Percentiles rank a stretch among this genome's conserved stretches.
Conservation (phyloP, 2,329 filamentous ascomycete genomes). For the Alternaria consortialis region DNA sequence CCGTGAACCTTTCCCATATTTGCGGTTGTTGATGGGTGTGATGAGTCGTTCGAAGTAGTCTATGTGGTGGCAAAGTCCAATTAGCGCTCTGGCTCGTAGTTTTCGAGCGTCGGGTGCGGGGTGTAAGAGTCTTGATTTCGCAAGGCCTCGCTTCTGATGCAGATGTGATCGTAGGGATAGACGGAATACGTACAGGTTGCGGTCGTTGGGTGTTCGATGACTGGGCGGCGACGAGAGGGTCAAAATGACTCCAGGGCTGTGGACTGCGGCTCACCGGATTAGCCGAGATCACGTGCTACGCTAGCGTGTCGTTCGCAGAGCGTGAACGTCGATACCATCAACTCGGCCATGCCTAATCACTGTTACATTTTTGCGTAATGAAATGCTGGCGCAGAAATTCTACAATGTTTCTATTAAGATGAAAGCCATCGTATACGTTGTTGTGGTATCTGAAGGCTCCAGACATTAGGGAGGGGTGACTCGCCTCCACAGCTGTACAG, state of each 20-base stretch:
- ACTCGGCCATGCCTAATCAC: background rate
- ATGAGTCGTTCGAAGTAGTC: conserved; percentile 33
- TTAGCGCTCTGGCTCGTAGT: conserved; percentile 31
- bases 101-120: conserved; percentile 8
- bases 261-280: conserved; percentile 21
- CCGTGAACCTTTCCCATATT: conserved; percentile 94
- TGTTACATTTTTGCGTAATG: background rate
- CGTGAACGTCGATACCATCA: background rate
- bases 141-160: conserved; percentile 9
- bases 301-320: background rate
- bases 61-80: conserved; percentile 45
- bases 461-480: no score
- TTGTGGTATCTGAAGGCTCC: background rate
- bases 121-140: conserved; percentile 12
- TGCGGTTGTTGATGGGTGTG: conserved; percentile 55
- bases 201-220: conserved; percentile 45
- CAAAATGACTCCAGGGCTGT: conserved; percentile 20
- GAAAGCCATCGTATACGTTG: background rate
- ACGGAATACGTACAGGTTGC: conserved; percentile 47
- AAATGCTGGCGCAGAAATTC: background rate
- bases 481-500: background rate
- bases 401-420: background rate
- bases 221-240: conserved; percentile 36
- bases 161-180: conserved; percentile 5
- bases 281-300: conserved; percentile 37